Percentiles rank a stretch among this genome's conserved stretches.
Evolutionary conservation across 176 grass and related monocot genomes (phyloP).

Genomic region (Raddia distichophylla): DNA sequence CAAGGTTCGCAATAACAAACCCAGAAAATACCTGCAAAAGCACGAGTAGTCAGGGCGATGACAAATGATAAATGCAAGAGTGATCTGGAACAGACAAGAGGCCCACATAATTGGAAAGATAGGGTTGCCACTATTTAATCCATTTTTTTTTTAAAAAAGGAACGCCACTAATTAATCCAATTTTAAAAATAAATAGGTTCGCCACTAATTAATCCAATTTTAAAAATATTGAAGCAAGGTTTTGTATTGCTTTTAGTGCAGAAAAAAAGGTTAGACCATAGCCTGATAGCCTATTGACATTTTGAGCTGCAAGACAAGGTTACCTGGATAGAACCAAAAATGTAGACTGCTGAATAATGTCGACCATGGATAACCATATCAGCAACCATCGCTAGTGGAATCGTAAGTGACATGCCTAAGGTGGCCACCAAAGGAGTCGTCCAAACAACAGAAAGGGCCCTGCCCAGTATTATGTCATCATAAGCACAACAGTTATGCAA

Average conservation of each 20-base stretch:
- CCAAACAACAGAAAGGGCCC: slow-evolving; percentile 97
- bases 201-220: not conserved
- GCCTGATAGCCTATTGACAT: not conserved
- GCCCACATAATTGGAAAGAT: not conserved
- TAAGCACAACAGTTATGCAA: not conserved
- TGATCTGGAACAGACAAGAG: not conserved
- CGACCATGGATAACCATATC: slow-evolving; percentile 94
- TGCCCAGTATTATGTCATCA: slow-evolving; percentile 44
- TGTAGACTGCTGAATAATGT: slow-evolving; percentile 93
- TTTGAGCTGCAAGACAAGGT: slow-evolving; percentile 21
- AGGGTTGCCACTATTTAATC: not conserved
- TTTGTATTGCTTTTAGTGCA: not conserved
- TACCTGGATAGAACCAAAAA: slow-evolving; percentile 94
- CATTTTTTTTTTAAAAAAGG: not conserved
- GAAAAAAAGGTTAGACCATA: not conserved
- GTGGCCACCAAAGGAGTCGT: slow-evolving; percentile 96
- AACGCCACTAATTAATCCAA: not conserved
- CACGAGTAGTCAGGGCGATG: slow-evolving; percentile 14
- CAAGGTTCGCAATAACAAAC: slow-evolving; percentile 86
- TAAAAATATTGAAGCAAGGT: not conserved
- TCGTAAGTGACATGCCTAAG: slow-evolving; percentile 96
- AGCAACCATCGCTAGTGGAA: slow-evolving; percentile 95
- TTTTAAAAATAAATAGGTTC: not conserved
- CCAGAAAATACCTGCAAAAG: slow-evolving; percentile 88
- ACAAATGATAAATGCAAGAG: slow-evolving; percentile 11